These are phyloP conservation scores for Ceratocystis ficicola DNA, from an alignment of 2,329 filamentous ascomycete genomes.

Conservation along the genomic window DNA sequence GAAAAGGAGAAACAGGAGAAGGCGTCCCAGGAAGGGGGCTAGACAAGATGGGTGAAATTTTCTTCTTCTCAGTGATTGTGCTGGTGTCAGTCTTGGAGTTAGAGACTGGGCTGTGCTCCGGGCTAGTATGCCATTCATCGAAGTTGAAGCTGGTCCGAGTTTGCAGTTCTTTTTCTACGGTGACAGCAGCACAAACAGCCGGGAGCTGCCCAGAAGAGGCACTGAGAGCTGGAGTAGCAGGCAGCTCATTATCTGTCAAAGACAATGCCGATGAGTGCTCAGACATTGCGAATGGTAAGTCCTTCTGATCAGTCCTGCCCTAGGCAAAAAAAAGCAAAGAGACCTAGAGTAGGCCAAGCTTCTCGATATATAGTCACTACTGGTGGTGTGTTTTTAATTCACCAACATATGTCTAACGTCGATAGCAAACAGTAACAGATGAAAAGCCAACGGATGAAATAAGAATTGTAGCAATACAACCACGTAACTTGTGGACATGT, in stretches of 20 bases:
- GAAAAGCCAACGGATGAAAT: not conserved
- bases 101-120: not conserved
- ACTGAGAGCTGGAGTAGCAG: not conserved
- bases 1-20: not conserved
- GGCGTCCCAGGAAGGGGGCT: not conserved
- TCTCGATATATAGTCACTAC: not conserved
- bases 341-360: not conserved
- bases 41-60: not conserved
- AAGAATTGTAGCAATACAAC: not conserved
- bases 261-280: not conserved
- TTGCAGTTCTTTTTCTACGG: not conserved
- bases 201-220: not conserved
- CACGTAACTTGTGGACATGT: not conserved
- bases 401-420: not conserved
- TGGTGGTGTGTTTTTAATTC: not conserved
- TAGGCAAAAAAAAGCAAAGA: not conserved
- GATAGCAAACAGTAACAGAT: not conserved
- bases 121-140: not conserved
- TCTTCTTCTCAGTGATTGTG: too few relatives aligned
- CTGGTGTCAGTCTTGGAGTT: not conserved
- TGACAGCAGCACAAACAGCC: not conserved
- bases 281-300: not conserved
- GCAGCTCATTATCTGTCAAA: not conserved
- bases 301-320: not conserved
- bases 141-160: not conserved